Percentiles rank a stretch among this genome's conserved stretches.
phyloP scores from a whole-genome alignment of 495 filamentous ascomycete genomes.

The Tricharina praecox region DNA sequence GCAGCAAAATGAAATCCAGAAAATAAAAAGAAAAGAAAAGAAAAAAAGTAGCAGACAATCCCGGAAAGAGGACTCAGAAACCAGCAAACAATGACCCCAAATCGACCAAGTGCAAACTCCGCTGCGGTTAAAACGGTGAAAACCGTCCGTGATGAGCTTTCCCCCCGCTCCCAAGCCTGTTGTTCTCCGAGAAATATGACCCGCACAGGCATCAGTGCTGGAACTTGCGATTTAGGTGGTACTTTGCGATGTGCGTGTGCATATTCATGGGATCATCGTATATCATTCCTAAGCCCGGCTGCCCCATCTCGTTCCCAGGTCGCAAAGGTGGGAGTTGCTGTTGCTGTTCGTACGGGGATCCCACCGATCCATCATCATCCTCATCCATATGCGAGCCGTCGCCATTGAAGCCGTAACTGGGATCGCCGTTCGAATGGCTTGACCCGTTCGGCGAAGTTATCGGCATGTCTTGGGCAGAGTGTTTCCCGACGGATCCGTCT shows the following conservation, averaged over 20 bases:
- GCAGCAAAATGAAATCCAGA: constrained; percentile 18
- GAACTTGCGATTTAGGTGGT: constrained; percentile 24
- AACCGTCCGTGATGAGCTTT: background rate
- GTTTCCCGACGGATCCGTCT: constrained; percentile 11
- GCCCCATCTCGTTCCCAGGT: constrained; percentile 9
- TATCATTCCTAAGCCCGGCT: constrained; percentile 18
- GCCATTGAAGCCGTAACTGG: constrained; percentile 15
- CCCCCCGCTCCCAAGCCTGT: background rate
- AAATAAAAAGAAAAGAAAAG: constrained; percentile 11
- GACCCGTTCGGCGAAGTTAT: constrained; percentile 23
- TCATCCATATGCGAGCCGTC: constrained; percentile 22
- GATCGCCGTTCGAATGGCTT: constrained; percentile 23
- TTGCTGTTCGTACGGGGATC: constrained; percentile 18
- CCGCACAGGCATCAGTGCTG: constrained; percentile 8
- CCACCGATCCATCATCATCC: constrained; percentile 21
- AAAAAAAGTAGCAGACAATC: background rate
- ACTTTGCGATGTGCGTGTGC: constrained; percentile 26
- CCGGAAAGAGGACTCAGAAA: background rate
- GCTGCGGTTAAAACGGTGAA: background rate
- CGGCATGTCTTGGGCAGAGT: constrained; percentile 21
- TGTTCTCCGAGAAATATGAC: background rate
- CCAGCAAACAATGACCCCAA: background rate
- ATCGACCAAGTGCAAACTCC: background rate
- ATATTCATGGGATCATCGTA: constrained; percentile 21
- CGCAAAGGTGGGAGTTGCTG: constrained; percentile 26